These are phyloP conservation scores for Suillus subluteus DNA, from an alignment of 768 basidiomycete genomes.

Conservation along the genomic window DNA sequence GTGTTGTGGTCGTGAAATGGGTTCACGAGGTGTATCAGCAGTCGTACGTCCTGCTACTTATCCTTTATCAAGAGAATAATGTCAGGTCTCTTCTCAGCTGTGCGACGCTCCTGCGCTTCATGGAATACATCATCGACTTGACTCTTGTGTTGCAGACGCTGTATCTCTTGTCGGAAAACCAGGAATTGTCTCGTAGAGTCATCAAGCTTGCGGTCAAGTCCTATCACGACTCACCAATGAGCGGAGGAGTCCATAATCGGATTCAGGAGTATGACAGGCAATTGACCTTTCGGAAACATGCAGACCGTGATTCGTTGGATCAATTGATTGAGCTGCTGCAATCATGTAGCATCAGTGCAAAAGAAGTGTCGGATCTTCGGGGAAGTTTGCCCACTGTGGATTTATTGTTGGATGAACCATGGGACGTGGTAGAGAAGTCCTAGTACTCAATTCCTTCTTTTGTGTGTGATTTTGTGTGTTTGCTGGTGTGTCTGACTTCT, in stretches of 20 bases:
- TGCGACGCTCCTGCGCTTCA: constrained; percentile 20
- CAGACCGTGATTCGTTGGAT: not conserved
- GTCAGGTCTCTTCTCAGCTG: not conserved
- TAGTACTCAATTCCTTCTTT: not conserved
- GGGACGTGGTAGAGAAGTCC: not conserved
- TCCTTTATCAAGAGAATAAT: not conserved
- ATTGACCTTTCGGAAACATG: not conserved
- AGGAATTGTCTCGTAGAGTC: not conserved
- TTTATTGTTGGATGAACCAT: too few relatives aligned
- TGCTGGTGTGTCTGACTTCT: not conserved
- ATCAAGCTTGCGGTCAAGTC: not conserved
- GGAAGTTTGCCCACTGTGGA: too few relatives aligned
- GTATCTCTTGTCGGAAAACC: constrained; percentile 8
- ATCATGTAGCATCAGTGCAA: not conserved
- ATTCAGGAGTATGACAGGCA: not conserved
- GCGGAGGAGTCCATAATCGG: not conserved
- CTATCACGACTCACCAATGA: not conserved
- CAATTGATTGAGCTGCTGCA: not conserved
- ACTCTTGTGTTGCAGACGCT: constrained; percentile 29
- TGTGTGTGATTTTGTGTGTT: not conserved
- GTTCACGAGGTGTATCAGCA: constrained; percentile 6
- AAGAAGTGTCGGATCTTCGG: not conserved
- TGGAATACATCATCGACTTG: constrained; percentile 31
- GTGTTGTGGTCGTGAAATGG: not conserved
- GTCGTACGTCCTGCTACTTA: not conserved